Evolutionary conservation across 1,284 basidiomycete species (phyloP), one percentile per base, ranked within the genome.

Genomic region (Sanghuangporus baumii): DNA sequence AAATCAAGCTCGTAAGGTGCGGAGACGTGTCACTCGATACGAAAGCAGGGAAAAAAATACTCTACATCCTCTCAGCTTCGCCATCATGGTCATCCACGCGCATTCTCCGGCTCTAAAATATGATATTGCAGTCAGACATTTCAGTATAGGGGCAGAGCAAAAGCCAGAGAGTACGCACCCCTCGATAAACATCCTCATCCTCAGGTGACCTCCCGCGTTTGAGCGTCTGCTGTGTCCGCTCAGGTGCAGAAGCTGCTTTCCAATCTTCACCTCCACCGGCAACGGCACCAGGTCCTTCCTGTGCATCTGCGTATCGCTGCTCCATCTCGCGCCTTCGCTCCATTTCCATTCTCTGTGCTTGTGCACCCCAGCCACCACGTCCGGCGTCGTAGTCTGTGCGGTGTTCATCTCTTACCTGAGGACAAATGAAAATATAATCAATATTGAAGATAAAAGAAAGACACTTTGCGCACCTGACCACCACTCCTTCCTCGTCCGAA

Each of bases 401-500:
- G 73, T 98, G 97, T 73, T 99, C 97, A 73, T 99, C 97, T 69
- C 95, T 83, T 31, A 31, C 26, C 88, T 77, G 81, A 62, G 20
- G 38, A n/a, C 16, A 34, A 26, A 14, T 37, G 41, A 52, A 12
- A 9, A 55, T 12, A 40, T n/a, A 36, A 8, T 18, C 31, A 36
- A 34, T 14, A 43, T n/a, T 36, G 23, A 23, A 38, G 23, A 57
- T 36, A 52, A 9, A 4, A 18, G 41, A 14, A 16, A 26, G 40
- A 20, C 34, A 46, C 23, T 16, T 66, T 70, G 26, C 26, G 40
- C 67, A 92, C 90, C 79, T 99, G 97, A 0, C 97, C 97, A 48
- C 97, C 97, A 67, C 93, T 96, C 74, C 94, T 94, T 23, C 97
- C 97, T 66, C 97, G 82, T 20, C 97, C 97, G 70, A 98, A 99